Conservation (phyloP, 2,329 filamentous ascomycete genomes). For the Lanzia echinophila region DNA sequence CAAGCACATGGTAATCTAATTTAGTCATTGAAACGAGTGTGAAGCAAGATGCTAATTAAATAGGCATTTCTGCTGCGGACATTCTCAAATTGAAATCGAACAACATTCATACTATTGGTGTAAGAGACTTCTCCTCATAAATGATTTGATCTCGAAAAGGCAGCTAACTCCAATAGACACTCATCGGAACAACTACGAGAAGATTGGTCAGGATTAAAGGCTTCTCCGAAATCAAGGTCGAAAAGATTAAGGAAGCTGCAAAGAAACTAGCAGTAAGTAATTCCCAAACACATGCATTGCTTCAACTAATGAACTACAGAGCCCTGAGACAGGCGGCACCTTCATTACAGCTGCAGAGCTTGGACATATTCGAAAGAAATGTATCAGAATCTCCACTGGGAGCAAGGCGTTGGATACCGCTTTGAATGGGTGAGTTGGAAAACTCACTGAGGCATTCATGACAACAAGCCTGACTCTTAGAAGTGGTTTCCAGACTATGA, state of each 20-base stretch:
- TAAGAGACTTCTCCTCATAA: slow-evolving; percentile 30
- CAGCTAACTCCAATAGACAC: slow-evolving; percentile 38
- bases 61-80: slow-evolving; percentile 57
- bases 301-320: slow-evolving; percentile 35
- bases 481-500: slow-evolving; percentile 64
- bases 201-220: slow-evolving; percentile 61
- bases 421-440: slow-evolving; percentile 47
- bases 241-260: slow-evolving; percentile 63
- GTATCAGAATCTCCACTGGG: slow-evolving; percentile 61
- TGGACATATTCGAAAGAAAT: slow-evolving; percentile 53
- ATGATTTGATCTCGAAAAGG: no score
- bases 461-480: slow-evolving; percentile 5
- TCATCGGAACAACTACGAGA: slow-evolving; percentile 52
- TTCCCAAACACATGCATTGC: background rate
- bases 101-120: slow-evolving; percentile 57
- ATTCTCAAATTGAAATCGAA: slow-evolving; percentile 58
- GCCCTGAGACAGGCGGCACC: slow-evolving; percentile 41
- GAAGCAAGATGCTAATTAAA: slow-evolving; percentile 9
- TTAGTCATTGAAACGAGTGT: background rate
- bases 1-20: slow-evolving; percentile 50
- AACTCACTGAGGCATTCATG: background rate
- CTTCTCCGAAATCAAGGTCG: slow-evolving; percentile 63
- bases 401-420: slow-evolving; percentile 62
- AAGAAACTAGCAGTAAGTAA: slow-evolving; percentile 32
- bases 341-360: slow-evolving; percentile 63